Base-by-base conservation (phyloP, 495 filamentous ascomycete genomes). In the Alectoria sarmentosa region DNA sequence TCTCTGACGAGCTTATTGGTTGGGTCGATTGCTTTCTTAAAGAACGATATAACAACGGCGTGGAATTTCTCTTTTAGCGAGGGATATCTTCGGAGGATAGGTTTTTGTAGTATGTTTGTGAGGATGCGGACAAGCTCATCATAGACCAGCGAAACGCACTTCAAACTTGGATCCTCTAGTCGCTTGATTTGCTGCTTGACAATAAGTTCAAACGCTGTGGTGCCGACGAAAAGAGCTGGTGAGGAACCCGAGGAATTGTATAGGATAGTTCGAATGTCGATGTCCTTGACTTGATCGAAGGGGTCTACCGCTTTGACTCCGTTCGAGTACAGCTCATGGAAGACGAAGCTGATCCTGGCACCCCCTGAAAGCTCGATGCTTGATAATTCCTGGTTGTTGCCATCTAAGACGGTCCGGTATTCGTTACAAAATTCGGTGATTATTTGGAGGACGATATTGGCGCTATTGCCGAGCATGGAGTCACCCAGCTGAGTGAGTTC, bases 371-470 rank as follows among this genome's bases (percentile, higher is more conserved):
- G 79, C 74, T 99, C 95, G 30, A 88, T 83, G 76, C 89, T 96
- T 39, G 95, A 98, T 37, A 65, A 79, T 71, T 99, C 95, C 67
- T 89, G 88, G 75, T 95, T 98, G 76, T 94, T 96, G 66, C 95
- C 95, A 65, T 99, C 95, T 67, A 99, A 77, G 13, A 98, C 91
- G 39, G 92, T 94, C 70, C 92, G 88, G 80, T 96, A 99, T 74
- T 98, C 93, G 70, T 96, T 96, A 70, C 88, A 89, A 76, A 99
- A 98, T 77, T 99, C 95, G 54, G 95, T 97, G 74, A 99, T 99
- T 76, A 98, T 95, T 76, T 96, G 96, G 61, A 98, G 83, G 52
- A 99, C 86, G 67, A 99, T 95, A 70, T 96, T 99, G 56, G 90
- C 86, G 75, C 86, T 92, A 80, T 97, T 97, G 39, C 95, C 95